Conservation (phyloP, 805 yeast species). For the Ascoidea tarda region DNA sequence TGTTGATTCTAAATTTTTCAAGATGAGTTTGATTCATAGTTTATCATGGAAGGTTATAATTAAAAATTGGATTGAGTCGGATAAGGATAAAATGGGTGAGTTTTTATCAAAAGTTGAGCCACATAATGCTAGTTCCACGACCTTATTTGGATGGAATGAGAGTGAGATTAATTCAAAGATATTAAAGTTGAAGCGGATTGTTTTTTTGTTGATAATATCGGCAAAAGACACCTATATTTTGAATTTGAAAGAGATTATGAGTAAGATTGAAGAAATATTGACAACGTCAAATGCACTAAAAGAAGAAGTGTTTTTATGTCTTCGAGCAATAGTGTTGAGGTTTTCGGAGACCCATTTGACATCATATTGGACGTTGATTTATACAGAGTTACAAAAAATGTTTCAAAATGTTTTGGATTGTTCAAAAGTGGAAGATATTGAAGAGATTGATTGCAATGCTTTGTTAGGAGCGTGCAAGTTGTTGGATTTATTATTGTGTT, state of each 20-base stretch:
- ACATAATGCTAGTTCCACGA: conserved; percentile 34
- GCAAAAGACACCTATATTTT: conserved; percentile 41
- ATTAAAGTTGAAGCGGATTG: conserved; percentile 42
- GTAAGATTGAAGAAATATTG: conserved; percentile 26
- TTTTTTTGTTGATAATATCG: conserved; percentile 48
- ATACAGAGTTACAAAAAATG: conserved; percentile 41
- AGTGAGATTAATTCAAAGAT: conserved; percentile 43
- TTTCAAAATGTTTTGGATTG: conserved; percentile 24
- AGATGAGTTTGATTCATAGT: conserved; percentile 16
- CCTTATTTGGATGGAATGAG: conserved; percentile 63
- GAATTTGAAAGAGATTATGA: conserved; percentile 32
- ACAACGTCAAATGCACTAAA: conserved; percentile 21
- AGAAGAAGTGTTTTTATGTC: conserved; percentile 34
- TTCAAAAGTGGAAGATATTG: conserved; percentile 15
- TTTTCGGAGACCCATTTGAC: conserved; percentile 51
- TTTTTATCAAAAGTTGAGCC: conserved; percentile 33
- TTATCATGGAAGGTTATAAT: conserved; percentile 42
- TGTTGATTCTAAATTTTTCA: conserved; percentile 45
- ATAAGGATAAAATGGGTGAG: conserved; percentile 45
- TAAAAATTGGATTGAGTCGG: conserved; percentile 47
- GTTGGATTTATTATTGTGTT: conserved; percentile 55
- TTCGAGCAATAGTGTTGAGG: conserved; percentile 52
- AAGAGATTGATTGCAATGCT: conserved; percentile 24
- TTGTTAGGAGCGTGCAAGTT: conserved; percentile 58
- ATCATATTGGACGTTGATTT: conserved; percentile 56